phyloP scores from a whole-genome alignment of 2,329 filamentous ascomycete species.

The Tolypocladium tundrense region DNA sequence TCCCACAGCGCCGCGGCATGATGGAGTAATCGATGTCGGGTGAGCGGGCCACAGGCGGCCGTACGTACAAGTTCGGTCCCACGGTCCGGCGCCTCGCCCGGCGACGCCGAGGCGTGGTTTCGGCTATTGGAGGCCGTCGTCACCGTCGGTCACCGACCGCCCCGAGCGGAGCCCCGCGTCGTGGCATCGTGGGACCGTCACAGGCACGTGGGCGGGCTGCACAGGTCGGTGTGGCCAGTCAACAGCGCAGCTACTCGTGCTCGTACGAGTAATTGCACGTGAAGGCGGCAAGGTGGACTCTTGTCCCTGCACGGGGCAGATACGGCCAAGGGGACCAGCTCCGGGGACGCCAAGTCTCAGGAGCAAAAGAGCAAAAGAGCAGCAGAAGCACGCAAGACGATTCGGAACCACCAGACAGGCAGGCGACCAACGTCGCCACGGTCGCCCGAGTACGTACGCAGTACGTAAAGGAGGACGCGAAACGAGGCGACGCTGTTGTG shows the following conservation, averaged over 20 bases:
- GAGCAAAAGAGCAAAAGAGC: not conserved
- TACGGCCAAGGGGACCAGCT: not conserved
- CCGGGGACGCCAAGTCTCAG: not conserved
- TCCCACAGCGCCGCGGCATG: not conserved
- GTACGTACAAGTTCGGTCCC: not conserved
- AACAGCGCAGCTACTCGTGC: too few species aligned
- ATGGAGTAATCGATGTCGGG: not conserved
- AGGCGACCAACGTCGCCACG: not conserved
- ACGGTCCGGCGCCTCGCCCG: not conserved
- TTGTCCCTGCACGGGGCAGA: not conserved
- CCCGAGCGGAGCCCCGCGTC: constrained; percentile 4
- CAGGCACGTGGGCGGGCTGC: not conserved
- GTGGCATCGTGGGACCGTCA: not conserved
- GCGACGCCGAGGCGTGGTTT: not conserved
- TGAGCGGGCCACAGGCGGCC: not conserved
- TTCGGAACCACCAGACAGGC: not conserved
- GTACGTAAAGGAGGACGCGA: not conserved
- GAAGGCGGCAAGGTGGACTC: not conserved
- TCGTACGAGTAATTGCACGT: not conserved
- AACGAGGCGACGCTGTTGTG: not conserved
- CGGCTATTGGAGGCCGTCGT: not conserved
- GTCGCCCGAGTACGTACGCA: not conserved
- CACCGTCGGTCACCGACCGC: constrained; percentile 3
- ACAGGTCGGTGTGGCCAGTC: not conserved
- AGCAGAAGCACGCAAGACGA: not conserved